A percentile compares a stretch with the other conserved stretches of the same genome.
Evolutionary conservation across 495 filamentous ascomycete genomes (phyloP).

Genomic region (Talaromyces borbonicus): DNA sequence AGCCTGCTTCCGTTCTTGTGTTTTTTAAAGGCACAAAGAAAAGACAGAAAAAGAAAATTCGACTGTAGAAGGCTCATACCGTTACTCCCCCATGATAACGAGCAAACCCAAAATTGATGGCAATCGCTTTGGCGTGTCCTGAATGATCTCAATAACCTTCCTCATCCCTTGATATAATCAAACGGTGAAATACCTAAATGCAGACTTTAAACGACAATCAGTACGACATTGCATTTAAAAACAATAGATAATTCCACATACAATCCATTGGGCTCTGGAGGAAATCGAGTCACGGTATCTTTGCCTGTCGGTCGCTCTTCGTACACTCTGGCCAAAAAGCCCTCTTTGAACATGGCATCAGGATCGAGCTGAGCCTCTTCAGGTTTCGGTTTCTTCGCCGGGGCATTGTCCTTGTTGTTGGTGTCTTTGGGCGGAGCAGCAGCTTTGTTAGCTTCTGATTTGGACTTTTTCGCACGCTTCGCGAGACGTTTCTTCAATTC

Average conservation of each 20-base stretch:
- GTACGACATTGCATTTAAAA: not conserved
- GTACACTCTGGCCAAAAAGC: conserved; percentile 74
- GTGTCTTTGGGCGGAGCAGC: conserved; percentile 19
- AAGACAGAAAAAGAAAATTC: no score
- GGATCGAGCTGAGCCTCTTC: conserved; percentile 46
- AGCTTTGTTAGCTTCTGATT: conserved; percentile 18
- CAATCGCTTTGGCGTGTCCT: conserved; percentile 93
- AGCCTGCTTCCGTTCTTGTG: not conserved
- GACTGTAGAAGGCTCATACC: no score
- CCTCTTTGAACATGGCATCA: conserved; percentile 72
- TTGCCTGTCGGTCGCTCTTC: conserved; percentile 56
- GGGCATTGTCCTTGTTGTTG: conserved; percentile 15
- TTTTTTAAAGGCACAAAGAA: not conserved
- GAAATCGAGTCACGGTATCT: conserved; percentile 70
- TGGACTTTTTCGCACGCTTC: conserved; percentile 52
- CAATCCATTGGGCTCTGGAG: conserved; percentile 70
- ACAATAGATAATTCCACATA: not conserved
- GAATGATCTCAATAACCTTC: no score
- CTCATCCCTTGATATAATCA: no score
- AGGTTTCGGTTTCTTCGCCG: conserved; percentile 14
- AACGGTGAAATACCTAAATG: conserved; percentile 10
- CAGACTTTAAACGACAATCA: not conserved
- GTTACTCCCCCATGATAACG: conserved; percentile 61
- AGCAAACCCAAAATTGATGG: conserved; percentile 94
- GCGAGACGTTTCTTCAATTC: conserved; percentile 55